Base-by-base conservation (phyloP, 2,329 filamentous ascomycete genomes). In the Scolecobasidium constrictum region DNA sequence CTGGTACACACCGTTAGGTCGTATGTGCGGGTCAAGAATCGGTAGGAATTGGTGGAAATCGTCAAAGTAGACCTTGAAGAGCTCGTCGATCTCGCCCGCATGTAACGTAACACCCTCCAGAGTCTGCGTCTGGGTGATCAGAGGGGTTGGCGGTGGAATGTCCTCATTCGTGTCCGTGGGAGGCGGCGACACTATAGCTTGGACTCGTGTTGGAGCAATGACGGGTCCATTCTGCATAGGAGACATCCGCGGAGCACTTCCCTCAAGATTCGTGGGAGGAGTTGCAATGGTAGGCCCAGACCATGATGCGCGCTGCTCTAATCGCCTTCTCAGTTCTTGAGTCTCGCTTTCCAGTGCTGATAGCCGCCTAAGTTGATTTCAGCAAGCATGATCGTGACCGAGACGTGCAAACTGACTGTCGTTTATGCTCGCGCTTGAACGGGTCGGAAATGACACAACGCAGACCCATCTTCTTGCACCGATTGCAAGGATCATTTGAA, bases 401-500 rank as follows among this genome's bases (percentile, higher is more conserved):
- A 13, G 11, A 7, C 3, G 15, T n/a, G 19, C 26, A 34, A n/a
- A 23, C 36, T 15, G 18, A 62, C 58, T 59, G 57, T 38, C 63
- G 59, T 46, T 66, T 66, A 43, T 65, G 59, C 44, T 66, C 62
- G 40, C 63, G 51, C 35, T 58, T 63, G 52, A 66, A 66, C 4
- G 58, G 59, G 18, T 64, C 62, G 2, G 62, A 64, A n/a, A 66
- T 55, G 20, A 60, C 51, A 44, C 63, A 66, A 16, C 50, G 40
- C 7, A 54, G 48, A 31, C 56, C 53, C 45, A 64, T 54, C 44
- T 59, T 64, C 17, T 50, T 52, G 45, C 63, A 66, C 42, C 63
- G 54, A 22, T 57, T 52, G 46, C 63, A 66, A 12, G 61, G 58
- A 19, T 55, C 47, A 33, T 52, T 53, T 5, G 54, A 55, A 42